These are phyloP conservation scores for Puccinellia tenuiflora DNA, from an alignment of 176 grass and related monocot genomes.

Conservation along the genomic window DNA sequence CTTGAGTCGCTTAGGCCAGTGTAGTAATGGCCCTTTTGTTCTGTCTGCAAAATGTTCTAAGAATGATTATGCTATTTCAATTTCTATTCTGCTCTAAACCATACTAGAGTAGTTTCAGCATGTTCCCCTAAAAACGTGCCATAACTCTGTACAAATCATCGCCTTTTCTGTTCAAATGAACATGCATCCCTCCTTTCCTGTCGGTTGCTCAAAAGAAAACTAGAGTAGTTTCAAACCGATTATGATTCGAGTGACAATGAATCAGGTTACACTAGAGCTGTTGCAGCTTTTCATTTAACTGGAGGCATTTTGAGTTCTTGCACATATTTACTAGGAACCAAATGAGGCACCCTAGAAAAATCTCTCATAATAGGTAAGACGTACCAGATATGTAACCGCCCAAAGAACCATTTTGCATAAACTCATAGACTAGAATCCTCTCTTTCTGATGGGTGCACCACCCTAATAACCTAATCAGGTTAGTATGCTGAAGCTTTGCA, in stretches of 20 bases:
- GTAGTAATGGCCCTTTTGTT: neutral
- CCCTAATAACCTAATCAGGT: slow-evolving; percentile 25
- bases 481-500: slow-evolving; percentile 29
- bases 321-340: neutral
- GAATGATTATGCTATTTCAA: neutral
- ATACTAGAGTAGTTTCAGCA: slow-evolving; percentile 1
- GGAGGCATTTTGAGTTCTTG: neutral
- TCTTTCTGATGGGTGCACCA: slow-evolving; percentile 39
- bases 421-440: slow-evolving; percentile 27
- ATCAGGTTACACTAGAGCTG: neutral
- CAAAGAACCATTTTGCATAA: slow-evolving; percentile 10
- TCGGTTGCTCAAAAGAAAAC: neutral
- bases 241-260: neutral
- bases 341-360: neutral
- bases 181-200: too few species aligned
- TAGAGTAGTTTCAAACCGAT: neutral
- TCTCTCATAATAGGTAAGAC: neutral
- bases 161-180: too few species aligned
- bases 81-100: neutral
- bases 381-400: neutral
- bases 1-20: slow-evolving; percentile 26
- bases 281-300: neutral
- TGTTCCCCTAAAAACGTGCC: too few species aligned
- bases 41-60: slow-evolving; percentile 1
- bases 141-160: too few species aligned